Base-by-base conservation (phyloP, 192 early-diverging fungal genomes). In the Kappamyces sp. region DNA sequence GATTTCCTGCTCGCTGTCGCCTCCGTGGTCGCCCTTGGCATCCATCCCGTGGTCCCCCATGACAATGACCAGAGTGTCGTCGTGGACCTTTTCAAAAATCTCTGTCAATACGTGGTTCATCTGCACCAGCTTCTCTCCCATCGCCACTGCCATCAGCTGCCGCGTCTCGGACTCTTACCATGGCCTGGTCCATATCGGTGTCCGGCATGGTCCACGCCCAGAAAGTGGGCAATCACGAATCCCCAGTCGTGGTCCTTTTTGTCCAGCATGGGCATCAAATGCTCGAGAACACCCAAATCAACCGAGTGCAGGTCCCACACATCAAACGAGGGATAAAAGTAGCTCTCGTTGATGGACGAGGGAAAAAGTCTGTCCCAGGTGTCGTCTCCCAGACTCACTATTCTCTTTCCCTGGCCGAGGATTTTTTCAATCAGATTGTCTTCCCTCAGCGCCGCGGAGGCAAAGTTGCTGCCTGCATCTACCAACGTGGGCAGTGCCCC, bases 21-120 rank as follows among this genome's bases (percentile, higher is more conserved):
- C 96, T 11, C 96, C 96, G 53, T 99, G 96, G 66, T 99, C 92
- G 8, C 96, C 96, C 66, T 91, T 88, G 5, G 68, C 58, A 40
- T 91, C 90, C 96, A 98, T 98, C 4, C 96, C 96, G 59, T 99
- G 96, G 66, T 99, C 96, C 34, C 96, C 96, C 73, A 96, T 83
- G 15, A 99, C 85, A 11, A 92, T 73, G 5, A 96, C 74, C 7
- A 91, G 67, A 0, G 94, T 94, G 8, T 91, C 80, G 7, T 87
- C 70, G 54, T 90, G 83, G 2, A 96, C 67, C 29, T 73, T 64
- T 0, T 75, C 64, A 29, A 90, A 68, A 3, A 94, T 63, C 2
- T 77, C 64, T 36, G 77, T 71, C 5, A 99, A 63, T 22, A 92
- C 81, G 5, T 62, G 60, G 70, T 97, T 89, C 86, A 94, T 91